These are phyloP conservation scores for Pichia insulana DNA, from an alignment of 805 yeast species.

Conservation along the genomic window DNA sequence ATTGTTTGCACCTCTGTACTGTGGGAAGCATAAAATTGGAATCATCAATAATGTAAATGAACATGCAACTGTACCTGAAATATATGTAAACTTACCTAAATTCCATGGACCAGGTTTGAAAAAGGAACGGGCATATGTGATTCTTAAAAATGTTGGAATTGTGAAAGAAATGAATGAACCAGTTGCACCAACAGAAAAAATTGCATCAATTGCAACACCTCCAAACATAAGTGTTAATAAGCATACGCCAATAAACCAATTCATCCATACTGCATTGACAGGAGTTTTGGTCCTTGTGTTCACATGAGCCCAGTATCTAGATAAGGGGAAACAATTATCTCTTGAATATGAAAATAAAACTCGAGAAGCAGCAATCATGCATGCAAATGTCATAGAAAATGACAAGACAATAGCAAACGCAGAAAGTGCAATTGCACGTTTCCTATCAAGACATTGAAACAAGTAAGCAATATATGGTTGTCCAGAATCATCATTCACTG, in stretches of 20 bases:
- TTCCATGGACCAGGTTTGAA: slow-evolving; percentile 39
- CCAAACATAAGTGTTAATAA: slow-evolving; percentile 35
- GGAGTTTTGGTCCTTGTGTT: slow-evolving; percentile 34
- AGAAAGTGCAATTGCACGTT: slow-evolving; percentile 35
- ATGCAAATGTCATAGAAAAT: slow-evolving; percentile 42
- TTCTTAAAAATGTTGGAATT: slow-evolving; percentile 33
- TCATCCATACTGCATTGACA: slow-evolving; percentile 39
- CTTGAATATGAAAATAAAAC: slow-evolving; percentile 55
- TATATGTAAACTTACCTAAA: slow-evolving; percentile 32
- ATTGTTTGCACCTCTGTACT: slow-evolving; percentile 31
- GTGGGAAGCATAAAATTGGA: slow-evolving; percentile 42
- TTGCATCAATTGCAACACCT: slow-evolving; percentile 40
- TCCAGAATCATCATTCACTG: slow-evolving; percentile 41
- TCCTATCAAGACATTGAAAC: slow-evolving; percentile 37
- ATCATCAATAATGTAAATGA: slow-evolving; percentile 37
- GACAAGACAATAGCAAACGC: slow-evolving; percentile 34
- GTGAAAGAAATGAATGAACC: slow-evolving; percentile 42
- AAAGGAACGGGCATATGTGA: slow-evolving; percentile 31
- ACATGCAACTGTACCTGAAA: slow-evolving; percentile 32
- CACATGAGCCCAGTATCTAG: slow-evolving; percentile 33
- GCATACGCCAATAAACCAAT: slow-evolving; percentile 32
- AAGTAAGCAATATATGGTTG: slow-evolving; percentile 52
- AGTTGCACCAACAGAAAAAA: slow-evolving; percentile 43
- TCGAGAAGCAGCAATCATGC: slow-evolving; percentile 56
- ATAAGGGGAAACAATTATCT: slow-evolving; percentile 42